phyloP scores from a whole-genome alignment of 176 grass and related monocot genomes.

The Dendrocalamus sinicus region DNA sequence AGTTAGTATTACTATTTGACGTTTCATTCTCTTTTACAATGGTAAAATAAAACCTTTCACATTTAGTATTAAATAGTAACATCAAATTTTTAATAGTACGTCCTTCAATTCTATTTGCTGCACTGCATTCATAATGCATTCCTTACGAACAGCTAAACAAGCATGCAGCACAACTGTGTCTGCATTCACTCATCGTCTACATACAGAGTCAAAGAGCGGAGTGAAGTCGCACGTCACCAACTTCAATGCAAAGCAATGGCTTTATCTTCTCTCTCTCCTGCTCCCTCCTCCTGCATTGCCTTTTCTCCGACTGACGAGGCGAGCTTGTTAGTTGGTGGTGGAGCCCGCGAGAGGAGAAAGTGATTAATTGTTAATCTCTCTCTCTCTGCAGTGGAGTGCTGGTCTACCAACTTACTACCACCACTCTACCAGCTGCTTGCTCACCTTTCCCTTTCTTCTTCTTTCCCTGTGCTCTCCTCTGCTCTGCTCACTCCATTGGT shows the following conservation, averaged over 20 bases:
- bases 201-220: background rate
- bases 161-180: too few relatives aligned
- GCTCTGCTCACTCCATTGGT: background rate
- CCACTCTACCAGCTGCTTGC: conserved; percentile 42
- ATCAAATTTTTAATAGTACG: too few relatives aligned
- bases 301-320: background rate
- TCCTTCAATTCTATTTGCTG: too few relatives aligned
- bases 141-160: too few relatives aligned
- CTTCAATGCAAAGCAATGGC: conserved; percentile 53
- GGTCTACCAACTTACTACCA: conserved; percentile 36
- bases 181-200: too few relatives aligned
- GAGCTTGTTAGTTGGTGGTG: background rate
- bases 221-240: background rate
- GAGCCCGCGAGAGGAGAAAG: conserved; percentile 36
- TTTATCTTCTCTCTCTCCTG: background rate
- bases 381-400: background rate
- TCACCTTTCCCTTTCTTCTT: conserved; percentile 41
- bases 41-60: too few relatives aligned
- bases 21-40: too few relatives aligned
- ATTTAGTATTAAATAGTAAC: too few relatives aligned
- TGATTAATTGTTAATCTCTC: conserved; percentile 13
- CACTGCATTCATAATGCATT: too few relatives aligned
- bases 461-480: background rate
- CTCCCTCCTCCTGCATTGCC: background rate
- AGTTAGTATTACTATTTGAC: too few relatives aligned